These are phyloP conservation scores for Neurospora tetraspora DNA, from an alignment of 495 filamentous ascomycete species.

Conservation along the genomic window DNA sequence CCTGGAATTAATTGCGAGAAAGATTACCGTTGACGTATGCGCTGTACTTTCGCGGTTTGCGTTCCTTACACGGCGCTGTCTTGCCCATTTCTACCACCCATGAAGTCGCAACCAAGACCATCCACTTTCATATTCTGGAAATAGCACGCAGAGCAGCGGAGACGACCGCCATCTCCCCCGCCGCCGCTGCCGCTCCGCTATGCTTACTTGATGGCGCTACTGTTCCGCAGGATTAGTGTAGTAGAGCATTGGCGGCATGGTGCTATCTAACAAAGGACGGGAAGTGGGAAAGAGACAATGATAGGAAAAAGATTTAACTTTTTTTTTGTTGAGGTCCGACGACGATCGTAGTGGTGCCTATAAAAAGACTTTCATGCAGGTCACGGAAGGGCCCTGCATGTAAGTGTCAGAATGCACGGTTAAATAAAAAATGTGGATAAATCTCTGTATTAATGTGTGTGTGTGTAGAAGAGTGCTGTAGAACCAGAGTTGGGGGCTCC, in stretches of 20 bases:
- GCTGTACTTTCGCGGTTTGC: background rate
- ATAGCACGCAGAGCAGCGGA: background rate
- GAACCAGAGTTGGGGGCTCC: too few relatives aligned
- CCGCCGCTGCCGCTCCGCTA: background rate
- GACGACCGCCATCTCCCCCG: background rate
- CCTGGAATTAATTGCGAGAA: background rate
- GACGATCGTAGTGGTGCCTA: background rate
- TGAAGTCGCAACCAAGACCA: background rate
- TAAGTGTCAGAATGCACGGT: too few relatives aligned
- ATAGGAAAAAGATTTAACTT: background rate
- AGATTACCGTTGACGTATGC: background rate
- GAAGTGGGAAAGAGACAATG: background rate
- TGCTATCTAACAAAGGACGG: background rate
- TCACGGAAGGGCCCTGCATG: background rate
- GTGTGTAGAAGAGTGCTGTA: too few relatives aligned
- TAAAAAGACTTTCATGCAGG: background rate
- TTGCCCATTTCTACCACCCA: background rate
- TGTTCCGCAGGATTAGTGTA: background rate
- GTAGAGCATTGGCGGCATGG: background rate
- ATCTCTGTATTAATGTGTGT: too few relatives aligned
- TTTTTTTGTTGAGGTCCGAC: background rate
- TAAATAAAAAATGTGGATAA: too few relatives aligned
- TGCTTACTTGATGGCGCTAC: background rate
- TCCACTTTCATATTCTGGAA: background rate
- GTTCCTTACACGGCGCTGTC: background rate